phyloP scores from a whole-genome alignment of 2,329 filamentous ascomycete genomes.

The Akanthomyces lecanii region DNA sequence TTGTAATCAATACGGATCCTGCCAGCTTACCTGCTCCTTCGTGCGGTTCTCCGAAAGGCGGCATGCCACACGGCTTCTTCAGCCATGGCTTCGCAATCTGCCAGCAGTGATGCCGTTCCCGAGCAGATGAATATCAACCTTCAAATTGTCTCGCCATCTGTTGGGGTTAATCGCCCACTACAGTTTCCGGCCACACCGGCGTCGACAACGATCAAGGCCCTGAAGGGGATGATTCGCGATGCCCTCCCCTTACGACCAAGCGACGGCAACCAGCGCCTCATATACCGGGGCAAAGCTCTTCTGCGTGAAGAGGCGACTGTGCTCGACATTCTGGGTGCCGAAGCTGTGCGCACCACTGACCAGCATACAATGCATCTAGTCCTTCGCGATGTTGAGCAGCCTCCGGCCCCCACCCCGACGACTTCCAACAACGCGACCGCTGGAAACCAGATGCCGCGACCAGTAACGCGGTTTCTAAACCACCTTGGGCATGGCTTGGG shows the following conservation, averaged over 20 bases:
- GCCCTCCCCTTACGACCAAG: constrained; percentile 45
- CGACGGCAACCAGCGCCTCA: constrained; percentile 55
- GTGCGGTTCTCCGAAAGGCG: background rate
- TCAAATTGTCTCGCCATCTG: constrained; percentile 56
- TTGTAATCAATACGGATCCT: background rate
- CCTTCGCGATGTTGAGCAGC: constrained; percentile 34
- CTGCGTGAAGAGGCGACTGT: constrained; percentile 52
- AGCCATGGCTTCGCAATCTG: constrained; percentile 15
- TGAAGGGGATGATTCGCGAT: constrained; percentile 57
- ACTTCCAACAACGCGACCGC: constrained; percentile 24
- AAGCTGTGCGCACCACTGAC: constrained; percentile 44
- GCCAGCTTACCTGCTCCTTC: background rate
- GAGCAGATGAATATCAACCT: constrained; percentile 44
- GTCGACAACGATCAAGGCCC: constrained; percentile 50
- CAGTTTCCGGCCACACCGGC: constrained; percentile 45
- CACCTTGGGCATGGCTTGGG: constrained; percentile 3
- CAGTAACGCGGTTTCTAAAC: constrained; percentile 1
- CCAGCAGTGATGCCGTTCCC: constrained; percentile 1
- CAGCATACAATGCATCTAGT: constrained; percentile 53
- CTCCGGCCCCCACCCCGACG: constrained; percentile 26
- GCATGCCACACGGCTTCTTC: constrained; percentile 6
- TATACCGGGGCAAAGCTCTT: constrained; percentile 56
- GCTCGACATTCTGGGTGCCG: constrained; percentile 52
- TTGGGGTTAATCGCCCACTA: constrained; percentile 48
- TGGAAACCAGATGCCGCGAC: constrained; percentile 14